Evolutionary conservation across 306 rosid species (phyloP), one percentile per base, ranked within the genome.

Genomic region (Arachis hypogaea): DNA sequence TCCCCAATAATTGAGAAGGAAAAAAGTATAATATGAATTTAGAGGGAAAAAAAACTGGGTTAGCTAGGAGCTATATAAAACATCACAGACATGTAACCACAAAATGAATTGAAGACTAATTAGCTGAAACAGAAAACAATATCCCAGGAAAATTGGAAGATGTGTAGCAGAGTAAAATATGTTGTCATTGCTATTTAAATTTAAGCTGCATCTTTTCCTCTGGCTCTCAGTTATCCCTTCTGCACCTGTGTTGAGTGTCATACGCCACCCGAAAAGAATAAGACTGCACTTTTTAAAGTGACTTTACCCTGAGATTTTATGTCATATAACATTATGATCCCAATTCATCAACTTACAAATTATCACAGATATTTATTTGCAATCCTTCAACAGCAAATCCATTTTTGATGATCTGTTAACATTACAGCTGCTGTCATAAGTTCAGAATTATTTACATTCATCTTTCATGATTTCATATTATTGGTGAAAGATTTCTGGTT

Each of bases 371-470:
- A 7, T 63, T 36, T 63, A 63, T 42, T 63, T 0, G 56, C 30
- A 14, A 42, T 42, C 52, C 29, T 42, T 50, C 68, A 16, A 9
- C 54, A 63, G 43, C 52, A 14, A 28, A 42, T 63, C n/a, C 58
- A 67, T 3, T 29, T 66, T 1, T 47, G 40, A 60, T 60, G 61
- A 72, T 44, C 66, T 59, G n/a, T 59, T 8, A 46, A 14, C 57
- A 59, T 12, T 9, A 16, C 29, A 58, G 46, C 7, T 29, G 50
- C 57, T 9, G 0, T 29, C 30, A 8, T 5, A 44, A 50, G 9
- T 46, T 4, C 49, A 33, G 38, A 46, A 16, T 49, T 59, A 46
- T 64, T 64, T 9, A 60, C 69, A 60, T 47, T 61, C 58, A 12
- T 52, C 14, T 52, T 11, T n/a, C 9, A 5, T 14, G 16, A 49